Percentiles rank a stretch among this genome's conserved stretches.
Conservation (phyloP, 2,329 filamentous ascomycete genomes). For the Amauroascus verrucosus region DNA sequence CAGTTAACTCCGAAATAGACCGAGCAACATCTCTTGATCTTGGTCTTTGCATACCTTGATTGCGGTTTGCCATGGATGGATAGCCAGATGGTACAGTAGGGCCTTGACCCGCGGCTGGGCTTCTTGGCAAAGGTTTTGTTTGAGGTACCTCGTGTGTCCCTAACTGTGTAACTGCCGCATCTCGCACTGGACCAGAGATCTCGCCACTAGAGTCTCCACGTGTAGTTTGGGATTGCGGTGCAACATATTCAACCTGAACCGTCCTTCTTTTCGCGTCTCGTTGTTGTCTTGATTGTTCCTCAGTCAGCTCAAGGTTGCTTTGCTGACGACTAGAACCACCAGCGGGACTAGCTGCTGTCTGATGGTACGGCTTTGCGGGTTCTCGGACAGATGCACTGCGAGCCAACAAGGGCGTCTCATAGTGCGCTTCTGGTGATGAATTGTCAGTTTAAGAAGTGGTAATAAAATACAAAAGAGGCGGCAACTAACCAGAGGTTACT, state of each 20-base stretch:
- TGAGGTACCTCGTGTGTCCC: constrained; percentile 15
- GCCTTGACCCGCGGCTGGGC: constrained; percentile 44
- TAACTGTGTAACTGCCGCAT: background rate
- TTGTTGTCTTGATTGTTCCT: constrained; percentile 33
- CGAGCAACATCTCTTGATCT: constrained; percentile 44
- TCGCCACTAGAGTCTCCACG: constrained; percentile 48
- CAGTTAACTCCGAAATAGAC: constrained; percentile 49
- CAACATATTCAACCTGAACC: constrained; percentile 95
- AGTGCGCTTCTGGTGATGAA: constrained; percentile 37
- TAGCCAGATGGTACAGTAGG: constrained; percentile 11
- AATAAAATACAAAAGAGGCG: constrained; percentile 9
- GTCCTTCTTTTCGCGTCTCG: constrained; percentile 84
- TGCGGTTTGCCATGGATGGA: constrained; percentile 17
- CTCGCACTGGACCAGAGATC: background rate
- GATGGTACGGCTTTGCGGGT: constrained; percentile 52
- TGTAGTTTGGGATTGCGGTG: constrained; percentile 74
- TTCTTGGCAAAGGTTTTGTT: constrained; percentile 49
- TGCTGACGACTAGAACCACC: constrained; percentile 62
- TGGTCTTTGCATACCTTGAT: constrained; percentile 31
- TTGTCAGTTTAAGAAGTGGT: background rate
- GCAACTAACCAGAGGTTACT: constrained; percentile 46
- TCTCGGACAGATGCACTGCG: constrained; percentile 90
- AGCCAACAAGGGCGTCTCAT: constrained; percentile 55
- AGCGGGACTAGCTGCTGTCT: constrained; percentile 24
- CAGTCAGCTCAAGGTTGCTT: constrained; percentile 60